These are phyloP conservation scores for Globisporangium barbulae DNA, from an alignment of 352 stramenopile species.

Conservation along the genomic window DNA sequence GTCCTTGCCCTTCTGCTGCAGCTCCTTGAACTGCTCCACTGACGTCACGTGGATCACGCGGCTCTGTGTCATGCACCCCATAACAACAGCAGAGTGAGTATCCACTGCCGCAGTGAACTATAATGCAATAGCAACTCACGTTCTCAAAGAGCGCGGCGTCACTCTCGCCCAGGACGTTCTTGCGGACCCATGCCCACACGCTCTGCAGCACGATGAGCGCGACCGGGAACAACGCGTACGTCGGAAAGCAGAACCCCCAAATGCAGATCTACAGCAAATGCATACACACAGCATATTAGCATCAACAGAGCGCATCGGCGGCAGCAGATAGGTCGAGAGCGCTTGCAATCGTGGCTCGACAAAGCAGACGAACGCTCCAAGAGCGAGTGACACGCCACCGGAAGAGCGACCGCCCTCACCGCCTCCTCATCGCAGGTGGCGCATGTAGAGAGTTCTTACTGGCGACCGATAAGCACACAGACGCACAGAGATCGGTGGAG, in stretches of 20 bases:
- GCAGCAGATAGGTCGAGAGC: not conserved
- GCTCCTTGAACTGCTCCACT: constrained; percentile 67
- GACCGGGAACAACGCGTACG: constrained; percentile 73
- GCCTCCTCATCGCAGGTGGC: not conserved
- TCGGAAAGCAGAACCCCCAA: constrained; percentile 68
- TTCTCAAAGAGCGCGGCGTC: constrained; percentile 48
- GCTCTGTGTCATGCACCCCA: constrained; percentile 25
- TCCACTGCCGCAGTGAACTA: not conserved
- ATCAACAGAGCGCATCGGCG: not conserved
- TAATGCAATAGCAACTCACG: constrained; percentile 19
- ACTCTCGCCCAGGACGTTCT: constrained; percentile 53
- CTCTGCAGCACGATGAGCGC: constrained; percentile 66
- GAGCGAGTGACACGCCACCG: not conserved
- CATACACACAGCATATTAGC: not conserved
- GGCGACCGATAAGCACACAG: not conserved
- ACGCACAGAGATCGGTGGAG: not conserved
- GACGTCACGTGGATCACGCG: constrained; percentile 72
- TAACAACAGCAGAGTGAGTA: constrained; percentile 3
- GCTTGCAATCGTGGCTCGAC: not conserved
- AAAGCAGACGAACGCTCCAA: not conserved
- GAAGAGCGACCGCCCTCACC: not conserved
- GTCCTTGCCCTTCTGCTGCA: constrained; percentile 60
- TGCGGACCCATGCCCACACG: constrained; percentile 69
- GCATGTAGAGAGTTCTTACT: not conserved
- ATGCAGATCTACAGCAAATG: constrained; percentile 64